Conservation (phyloP, 768 basidiomycete genomes). For the Agaricus blazei region DNA sequence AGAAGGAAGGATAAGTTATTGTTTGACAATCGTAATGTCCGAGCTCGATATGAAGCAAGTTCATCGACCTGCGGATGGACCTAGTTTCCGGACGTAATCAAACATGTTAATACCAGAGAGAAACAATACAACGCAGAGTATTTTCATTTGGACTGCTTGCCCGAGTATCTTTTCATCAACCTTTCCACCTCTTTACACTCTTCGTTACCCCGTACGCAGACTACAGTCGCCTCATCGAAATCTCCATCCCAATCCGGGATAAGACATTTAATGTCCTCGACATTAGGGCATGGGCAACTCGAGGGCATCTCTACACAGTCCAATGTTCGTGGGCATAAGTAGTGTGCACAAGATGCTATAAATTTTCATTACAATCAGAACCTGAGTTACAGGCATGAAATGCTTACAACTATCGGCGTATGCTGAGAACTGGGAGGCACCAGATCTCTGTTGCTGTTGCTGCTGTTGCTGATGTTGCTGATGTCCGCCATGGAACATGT, state of each 20-base stretch:
- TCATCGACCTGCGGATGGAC: not conserved
- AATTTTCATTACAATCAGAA: not conserved
- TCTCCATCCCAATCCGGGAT: conserved; percentile 57
- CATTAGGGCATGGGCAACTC: conserved; percentile 77
- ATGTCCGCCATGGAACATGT: conserved; percentile 61
- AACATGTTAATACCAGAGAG: not conserved
- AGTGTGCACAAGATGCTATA: conserved; percentile 66
- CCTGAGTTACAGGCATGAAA: not conserved
- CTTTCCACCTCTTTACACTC: conserved; percentile 62
- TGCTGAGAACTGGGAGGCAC: conserved; percentile 57
- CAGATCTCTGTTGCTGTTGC: conserved; percentile 50
- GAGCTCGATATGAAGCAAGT: not conserved
- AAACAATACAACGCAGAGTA: not conserved
- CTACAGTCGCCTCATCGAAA: conserved; percentile 48
- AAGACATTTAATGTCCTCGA: conserved; percentile 72
- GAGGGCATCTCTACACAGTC: conserved; percentile 57
- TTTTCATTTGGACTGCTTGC: conserved; percentile 24
- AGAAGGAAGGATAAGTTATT: too few species aligned
- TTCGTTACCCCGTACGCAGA: conserved; percentile 63
- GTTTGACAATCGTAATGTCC: too few species aligned
- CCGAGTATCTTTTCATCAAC: conserved; percentile 35
- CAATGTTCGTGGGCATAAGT: conserved; percentile 72
- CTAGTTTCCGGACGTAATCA: too few species aligned
- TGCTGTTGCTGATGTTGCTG: conserved; percentile 58
- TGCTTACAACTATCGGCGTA: conserved; percentile 61